phyloP scores from a whole-genome alignment of 805 yeast genomes.

The Groenewaldozyma tartarivorans region DNA sequence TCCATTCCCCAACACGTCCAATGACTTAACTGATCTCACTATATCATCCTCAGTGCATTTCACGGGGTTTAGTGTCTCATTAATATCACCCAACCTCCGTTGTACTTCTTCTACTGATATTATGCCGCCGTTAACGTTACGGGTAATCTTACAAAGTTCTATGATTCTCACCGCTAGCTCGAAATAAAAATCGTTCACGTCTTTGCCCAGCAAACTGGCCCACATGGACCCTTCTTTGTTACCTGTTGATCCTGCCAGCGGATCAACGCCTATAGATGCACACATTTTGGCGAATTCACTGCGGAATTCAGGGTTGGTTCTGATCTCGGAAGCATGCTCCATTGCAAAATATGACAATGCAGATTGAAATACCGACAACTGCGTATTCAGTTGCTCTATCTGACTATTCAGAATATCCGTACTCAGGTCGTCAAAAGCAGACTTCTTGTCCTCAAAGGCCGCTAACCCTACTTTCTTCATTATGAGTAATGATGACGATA shows the following conservation, averaged over 20 bases:
- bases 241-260: slow-evolving; percentile 37
- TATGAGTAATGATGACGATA: not conserved
- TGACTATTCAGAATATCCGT: slow-evolving; percentile 42
- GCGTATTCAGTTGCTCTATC: slow-evolving; percentile 54
- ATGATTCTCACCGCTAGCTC: slow-evolving; percentile 67
- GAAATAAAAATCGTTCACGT: slow-evolving; percentile 45
- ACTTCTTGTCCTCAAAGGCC: slow-evolving; percentile 32
- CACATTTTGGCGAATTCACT: slow-evolving; percentile 70
- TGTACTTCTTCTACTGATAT: slow-evolving; percentile 50
- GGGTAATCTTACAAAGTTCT: slow-evolving; percentile 62
- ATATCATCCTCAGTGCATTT: slow-evolving; percentile 42
- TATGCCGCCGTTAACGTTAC: slow-evolving; percentile 74
- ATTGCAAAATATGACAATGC: slow-evolving; percentile 67
- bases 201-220: slow-evolving; percentile 28
- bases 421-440: slow-evolving; percentile 42
- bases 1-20: slow-evolving; percentile 60
- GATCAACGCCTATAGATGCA: slow-evolving; percentile 74
- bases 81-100: slow-evolving; percentile 24
- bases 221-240: slow-evolving; percentile 27
- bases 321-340: slow-evolving; percentile 60
- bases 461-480: slow-evolving; percentile 41
- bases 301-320: slow-evolving; percentile 54
- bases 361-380: slow-evolving; percentile 65
- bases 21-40: slow-evolving; percentile 31
- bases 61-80: slow-evolving; percentile 19